These are phyloP conservation scores for Boletus hoseneyae DNA, from an alignment of 1,284 basidiomycete species.

Conservation along the genomic window DNA sequence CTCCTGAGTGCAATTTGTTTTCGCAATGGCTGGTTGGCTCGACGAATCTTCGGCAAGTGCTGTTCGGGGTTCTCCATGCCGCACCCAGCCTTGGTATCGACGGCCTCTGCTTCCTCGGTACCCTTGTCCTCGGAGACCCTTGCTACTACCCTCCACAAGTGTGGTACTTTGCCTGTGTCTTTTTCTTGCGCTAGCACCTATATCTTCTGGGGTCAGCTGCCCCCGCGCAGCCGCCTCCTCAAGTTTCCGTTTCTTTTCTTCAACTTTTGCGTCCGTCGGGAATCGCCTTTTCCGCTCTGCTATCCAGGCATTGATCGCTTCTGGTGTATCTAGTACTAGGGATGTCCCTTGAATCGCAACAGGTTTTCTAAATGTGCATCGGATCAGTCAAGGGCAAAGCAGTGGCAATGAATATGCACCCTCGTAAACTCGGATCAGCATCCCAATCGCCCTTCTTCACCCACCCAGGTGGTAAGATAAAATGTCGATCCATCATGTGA, in stretches of 20 bases:
- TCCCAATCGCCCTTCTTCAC: constrained; percentile 71
- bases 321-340: constrained; percentile 74
- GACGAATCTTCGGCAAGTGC: neutral
- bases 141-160: constrained; percentile 1
- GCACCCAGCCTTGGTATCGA: constrained; percentile 35
- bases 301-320: constrained; percentile 81
- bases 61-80: constrained; percentile 20
- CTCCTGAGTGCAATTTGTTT: constrained; percentile 2
- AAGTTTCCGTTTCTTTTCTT: constrained; percentile 73
- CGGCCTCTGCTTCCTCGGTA: constrained; percentile 30
- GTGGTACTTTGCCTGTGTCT: constrained; percentile 28
- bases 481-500: constrained; percentile 89
- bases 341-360: constrained; percentile 81
- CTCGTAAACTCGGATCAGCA: constrained; percentile 70
- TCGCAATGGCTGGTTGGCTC: neutral
- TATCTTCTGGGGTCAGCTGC: constrained; percentile 56
- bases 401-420: constrained; percentile 39
- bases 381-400: constrained; percentile 2
- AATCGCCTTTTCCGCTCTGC: constrained; percentile 82
- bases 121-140: constrained; percentile 7
- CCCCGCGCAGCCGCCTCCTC: constrained; percentile 78
- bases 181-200: constrained; percentile 38
- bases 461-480: constrained; percentile 79
- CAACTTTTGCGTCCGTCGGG: constrained; percentile 66
- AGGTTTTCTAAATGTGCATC: constrained; percentile 48